Evolutionary conservation across 345 rosid genomes (phyloP).

Genomic region (Ricinus communis): DNA sequence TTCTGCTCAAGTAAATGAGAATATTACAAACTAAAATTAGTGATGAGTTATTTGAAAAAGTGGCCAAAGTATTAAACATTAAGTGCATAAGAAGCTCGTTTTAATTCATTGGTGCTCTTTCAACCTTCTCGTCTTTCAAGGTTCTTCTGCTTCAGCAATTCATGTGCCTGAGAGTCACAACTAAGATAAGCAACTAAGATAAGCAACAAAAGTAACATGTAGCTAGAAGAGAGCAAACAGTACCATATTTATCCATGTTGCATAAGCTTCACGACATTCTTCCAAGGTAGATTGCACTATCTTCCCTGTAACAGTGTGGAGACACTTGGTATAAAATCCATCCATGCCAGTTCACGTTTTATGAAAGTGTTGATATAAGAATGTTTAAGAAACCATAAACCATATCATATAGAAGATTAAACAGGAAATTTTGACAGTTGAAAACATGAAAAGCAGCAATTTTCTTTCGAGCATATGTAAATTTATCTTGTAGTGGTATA

Average conservation of each 20-base stretch:
- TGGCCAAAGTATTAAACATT: neutral
- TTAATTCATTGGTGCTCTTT: conserved; percentile 12
- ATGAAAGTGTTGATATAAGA: neutral
- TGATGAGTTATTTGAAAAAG: neutral
- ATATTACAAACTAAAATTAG: conserved; percentile 1
- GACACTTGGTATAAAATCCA: conserved; percentile 11
- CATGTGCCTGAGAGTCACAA: conserved; percentile 60
- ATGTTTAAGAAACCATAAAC: neutral
- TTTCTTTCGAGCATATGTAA: neutral
- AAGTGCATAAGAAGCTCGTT: neutral
- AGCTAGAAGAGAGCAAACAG: neutral
- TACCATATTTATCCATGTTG: conserved; percentile 74
- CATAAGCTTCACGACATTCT: conserved; percentile 84
- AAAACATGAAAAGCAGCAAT: neutral
- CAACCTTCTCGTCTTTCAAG: conserved; percentile 58
- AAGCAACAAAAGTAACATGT: conserved; percentile 8
- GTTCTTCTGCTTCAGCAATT: conserved; percentile 65
- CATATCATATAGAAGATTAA: neutral
- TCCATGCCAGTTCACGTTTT: neutral
- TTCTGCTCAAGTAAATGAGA: conserved; percentile 28
- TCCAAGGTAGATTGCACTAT: conserved; percentile 89
- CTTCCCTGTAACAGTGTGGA: conserved; percentile 51
- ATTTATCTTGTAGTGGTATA: neutral
- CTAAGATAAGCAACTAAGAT: neutral
- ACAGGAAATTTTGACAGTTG: neutral